A percentile compares a stretch with the other conserved stretches of the same genome.
Evolutionary conservation across 148 eudicot species (phyloP).

Genomic region (Salicornia ramosissima): DNA sequence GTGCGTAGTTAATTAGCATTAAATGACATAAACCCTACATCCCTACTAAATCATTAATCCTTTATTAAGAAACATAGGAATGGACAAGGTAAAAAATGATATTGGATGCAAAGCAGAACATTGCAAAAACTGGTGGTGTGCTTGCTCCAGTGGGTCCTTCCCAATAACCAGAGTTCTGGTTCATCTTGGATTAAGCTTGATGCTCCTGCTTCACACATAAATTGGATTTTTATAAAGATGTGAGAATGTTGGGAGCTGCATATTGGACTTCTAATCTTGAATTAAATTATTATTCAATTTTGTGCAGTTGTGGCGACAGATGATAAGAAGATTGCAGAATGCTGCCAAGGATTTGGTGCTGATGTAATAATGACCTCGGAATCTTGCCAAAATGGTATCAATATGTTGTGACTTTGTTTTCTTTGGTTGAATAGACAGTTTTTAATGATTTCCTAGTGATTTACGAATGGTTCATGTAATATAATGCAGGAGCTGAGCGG

Average conservation of each 20-base stretch:
- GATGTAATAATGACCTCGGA: conserved; percentile 96
- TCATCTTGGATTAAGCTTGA: background rate
- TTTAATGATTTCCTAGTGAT: conserved; percentile 2
- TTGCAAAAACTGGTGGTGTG: no score
- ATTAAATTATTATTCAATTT: background rate
- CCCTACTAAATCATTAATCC: no score
- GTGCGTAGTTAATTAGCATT: no score
- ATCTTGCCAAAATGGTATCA: conserved; percentile 79
- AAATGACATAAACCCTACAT: no score
- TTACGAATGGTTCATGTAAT: background rate
- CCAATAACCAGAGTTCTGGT: background rate
- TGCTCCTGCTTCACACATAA: background rate
- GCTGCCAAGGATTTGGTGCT: conserved; percentile 94
- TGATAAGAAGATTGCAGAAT: conserved; percentile 89
- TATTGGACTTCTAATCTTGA: background rate
- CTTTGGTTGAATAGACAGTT: background rate
- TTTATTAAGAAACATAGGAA: no score
- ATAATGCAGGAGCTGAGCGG: conserved; percentile 68
- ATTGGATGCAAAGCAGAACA: no score
- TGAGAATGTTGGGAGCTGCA: background rate
- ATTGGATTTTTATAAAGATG: background rate
- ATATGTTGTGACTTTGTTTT: conserved; percentile 7
- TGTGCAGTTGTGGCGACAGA: conserved; percentile 92
- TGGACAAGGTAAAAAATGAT: no score
- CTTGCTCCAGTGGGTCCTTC: no score